Percentiles rank a stretch among this genome's conserved stretches.
Evolutionary conservation across 148 eudicot genomes (phyloP).

Genomic region (Camellia sinensis): DNA sequence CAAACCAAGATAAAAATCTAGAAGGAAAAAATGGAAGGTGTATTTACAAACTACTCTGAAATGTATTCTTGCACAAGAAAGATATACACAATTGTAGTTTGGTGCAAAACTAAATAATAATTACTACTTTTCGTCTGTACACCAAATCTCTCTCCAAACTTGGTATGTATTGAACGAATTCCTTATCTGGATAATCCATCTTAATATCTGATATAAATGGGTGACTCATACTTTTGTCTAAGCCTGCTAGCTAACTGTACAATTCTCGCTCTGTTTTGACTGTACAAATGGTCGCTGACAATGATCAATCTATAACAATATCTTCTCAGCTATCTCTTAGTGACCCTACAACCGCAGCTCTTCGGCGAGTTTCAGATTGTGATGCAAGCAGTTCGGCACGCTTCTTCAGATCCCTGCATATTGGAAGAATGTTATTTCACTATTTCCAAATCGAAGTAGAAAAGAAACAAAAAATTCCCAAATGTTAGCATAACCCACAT

Average conservation of each 20-base stretch:
- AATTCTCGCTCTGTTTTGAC: background rate
- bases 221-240: background rate
- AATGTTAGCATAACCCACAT: constrained; percentile 32
- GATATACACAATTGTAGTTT: no score
- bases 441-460: background rate
- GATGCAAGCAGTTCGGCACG: constrained; percentile 20
- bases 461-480: background rate
- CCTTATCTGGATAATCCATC: background rate
- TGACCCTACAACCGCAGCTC: constrained; percentile 19
- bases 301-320: background rate
- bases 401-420: constrained; percentile 46
- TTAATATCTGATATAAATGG: background rate
- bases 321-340: background rate
- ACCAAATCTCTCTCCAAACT: no score
- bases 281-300: background rate
- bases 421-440: background rate
- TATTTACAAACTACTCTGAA: no score
- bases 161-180: no score
- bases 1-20: background rate
- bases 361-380: constrained; percentile 21
- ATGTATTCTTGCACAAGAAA: no score
- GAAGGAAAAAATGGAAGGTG: no score
- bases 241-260: background rate
- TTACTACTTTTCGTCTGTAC: no score
- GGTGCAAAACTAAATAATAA: no score